Evolutionary conservation across 192 early-diverging fungal genomes (phyloP), one percentile per base, ranked within the genome.

Genomic region (Coemansia aciculifera): DNA sequence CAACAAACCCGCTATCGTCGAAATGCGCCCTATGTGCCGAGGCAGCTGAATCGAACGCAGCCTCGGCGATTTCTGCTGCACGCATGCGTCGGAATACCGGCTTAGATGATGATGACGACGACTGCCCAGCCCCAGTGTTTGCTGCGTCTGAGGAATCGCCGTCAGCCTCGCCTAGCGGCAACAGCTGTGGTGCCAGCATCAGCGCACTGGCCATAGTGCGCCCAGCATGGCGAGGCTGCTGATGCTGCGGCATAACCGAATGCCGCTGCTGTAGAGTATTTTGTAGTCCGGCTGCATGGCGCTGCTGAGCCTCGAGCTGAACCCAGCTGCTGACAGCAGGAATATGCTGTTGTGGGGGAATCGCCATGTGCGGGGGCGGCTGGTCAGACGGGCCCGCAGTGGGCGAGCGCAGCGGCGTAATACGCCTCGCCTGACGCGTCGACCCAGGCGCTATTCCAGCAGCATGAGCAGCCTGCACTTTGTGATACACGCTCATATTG

Each of bases 1-100:
- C 78, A 3, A 81, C 66, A 32, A 75, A 81, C n/a, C 78, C 73
- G 57, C 63, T 67, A 64, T 81, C 73, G 56, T 81, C 79, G 48
- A 75, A 72, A 5, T 72, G 61, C 44, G 71, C 44, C 40, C 74
- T 70, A 49, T 81, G 79, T 51, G 62, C 56, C 3, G 68, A 37
- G 1, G 52, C 66, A 12, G 46, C 64, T 2, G 56, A 5, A 24
- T 69, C 74, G 36, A 81, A 81, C 24, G 74, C 79, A 3, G 68
- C 71, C 48, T 81, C 79, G 29, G 74, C 74, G 0, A 68, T 81
- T 31, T 73, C 79, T 2, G 64, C 60, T 12, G 74, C 54, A 4
- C 79, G 63, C 48, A 56, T 57, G 32, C 57, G 59, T 46, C 68
- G 62, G 62, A 81, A 81, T 56, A 81, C 51, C 2, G 74, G 79